Conservation (phyloP, 768 basidiomycete genomes). For the Scleroderma bovista region DNA sequence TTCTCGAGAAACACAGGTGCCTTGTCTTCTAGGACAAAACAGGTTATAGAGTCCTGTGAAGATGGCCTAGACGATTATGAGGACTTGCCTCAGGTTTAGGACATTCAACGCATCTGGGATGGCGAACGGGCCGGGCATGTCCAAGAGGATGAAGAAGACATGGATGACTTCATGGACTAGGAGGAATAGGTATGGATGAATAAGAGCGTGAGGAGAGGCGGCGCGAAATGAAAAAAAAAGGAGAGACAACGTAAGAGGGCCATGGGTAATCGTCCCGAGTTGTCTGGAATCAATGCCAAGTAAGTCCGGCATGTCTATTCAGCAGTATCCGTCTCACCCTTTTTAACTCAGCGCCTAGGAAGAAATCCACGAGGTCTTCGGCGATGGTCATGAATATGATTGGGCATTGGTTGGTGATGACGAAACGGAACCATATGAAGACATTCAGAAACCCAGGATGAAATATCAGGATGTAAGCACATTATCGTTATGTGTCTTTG, state of each 20-base stretch:
- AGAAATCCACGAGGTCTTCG: slow-evolving; percentile 94
- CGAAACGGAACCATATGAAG: slow-evolving; percentile 43
- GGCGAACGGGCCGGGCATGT: slow-evolving; percentile 52
- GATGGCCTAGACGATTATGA: slow-evolving; percentile 64
- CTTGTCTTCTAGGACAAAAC: slow-evolving; percentile 54
- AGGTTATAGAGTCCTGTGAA: slow-evolving; percentile 66
- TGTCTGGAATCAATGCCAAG: slow-evolving; percentile 80
- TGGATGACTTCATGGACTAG: slow-evolving; percentile 75
- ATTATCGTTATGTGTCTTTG: too few species aligned
- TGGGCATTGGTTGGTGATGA: slow-evolving; percentile 89
- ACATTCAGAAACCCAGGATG: slow-evolving; percentile 61
- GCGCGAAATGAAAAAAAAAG: slow-evolving; percentile 54
- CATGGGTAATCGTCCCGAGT: slow-evolving; percentile 59
- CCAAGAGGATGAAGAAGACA: slow-evolving; percentile 54
- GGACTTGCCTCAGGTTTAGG: slow-evolving; percentile 45
- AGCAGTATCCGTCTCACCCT: neutral
- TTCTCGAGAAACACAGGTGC: slow-evolving; percentile 63
- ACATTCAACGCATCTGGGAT: slow-evolving; percentile 72
- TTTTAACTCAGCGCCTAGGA: slow-evolving; percentile 84
- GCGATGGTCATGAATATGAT: slow-evolving; percentile 93
- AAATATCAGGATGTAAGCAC: slow-evolving; percentile 73
- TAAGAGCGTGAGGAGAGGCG: slow-evolving; percentile 72
- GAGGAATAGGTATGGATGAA: slow-evolving; percentile 71
- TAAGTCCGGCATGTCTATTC: slow-evolving; percentile 35
- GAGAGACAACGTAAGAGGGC: slow-evolving; percentile 64